Evolutionary conservation across 164 flowering plant species (phyloP), one percentile per base, ranked within the genome.

Genomic region (Berberis vulgaris): DNA sequence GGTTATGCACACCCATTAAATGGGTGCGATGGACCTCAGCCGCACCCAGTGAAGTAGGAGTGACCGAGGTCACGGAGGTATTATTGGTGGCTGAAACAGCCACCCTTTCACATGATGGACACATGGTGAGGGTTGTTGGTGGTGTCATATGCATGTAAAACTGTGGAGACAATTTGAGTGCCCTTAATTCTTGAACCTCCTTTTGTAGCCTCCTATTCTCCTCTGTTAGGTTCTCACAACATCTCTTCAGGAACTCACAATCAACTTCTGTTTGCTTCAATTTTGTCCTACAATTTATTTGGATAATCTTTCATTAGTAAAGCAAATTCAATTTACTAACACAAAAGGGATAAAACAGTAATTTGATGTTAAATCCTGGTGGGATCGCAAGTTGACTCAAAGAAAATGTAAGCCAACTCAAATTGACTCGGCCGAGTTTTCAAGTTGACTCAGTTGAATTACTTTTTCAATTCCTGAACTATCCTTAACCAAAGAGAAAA

Each of bases 241-340:
- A 76, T 44, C 77, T 63, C 67, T 71, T 78, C 65, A 78, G 40
- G 54, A 68, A 78, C 62, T 78, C 81, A 52, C 81, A 78, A 54
- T 78, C 81, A 9, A 78, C 81, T 59, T 78, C 81, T 13, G 79
- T 78, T 45, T 78, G 81, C 71, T 78, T 78, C 71, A 78, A 50
- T 65, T 78, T 78, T 3, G 81, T 78, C 73, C 81, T 75, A 69
- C 45, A 60, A 7, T 3, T 45, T 10, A 38, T 9, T 7, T 5
- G 6, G n/a, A 38, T 5, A 2, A 26, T 8, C 6, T n/a, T n/a
- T 8, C 3, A 26, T 56, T 56, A 38, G 7, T 38, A 5, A 26
- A 56, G 39, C 43, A 9, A 1, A 55, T 43, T 11, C 38, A 50
- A 3, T 49, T 63, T 12, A 13, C 43, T 52, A 50, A 50, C 1